phyloP scores from a whole-genome alignment of 371 early-diverging fungal species.

The Parasitella parasitica region DNA sequence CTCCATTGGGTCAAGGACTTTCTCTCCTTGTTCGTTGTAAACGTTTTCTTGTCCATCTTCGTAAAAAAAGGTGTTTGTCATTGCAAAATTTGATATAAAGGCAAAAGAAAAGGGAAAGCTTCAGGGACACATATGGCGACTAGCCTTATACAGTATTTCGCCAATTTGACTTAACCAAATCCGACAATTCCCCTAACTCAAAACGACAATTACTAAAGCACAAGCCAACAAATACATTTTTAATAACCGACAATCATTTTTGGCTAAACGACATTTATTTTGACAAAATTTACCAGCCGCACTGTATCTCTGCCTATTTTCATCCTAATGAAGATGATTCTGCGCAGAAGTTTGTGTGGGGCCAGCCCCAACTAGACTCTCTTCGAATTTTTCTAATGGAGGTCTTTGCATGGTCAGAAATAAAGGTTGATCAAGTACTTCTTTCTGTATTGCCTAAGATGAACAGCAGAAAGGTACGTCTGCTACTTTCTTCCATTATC shows the following conservation, averaged over 20 bases:
- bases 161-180: too few relatives aligned
- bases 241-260: too few relatives aligned
- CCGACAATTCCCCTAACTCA: too few relatives aligned
- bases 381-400: conserved; percentile 59
- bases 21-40: conserved; percentile 3
- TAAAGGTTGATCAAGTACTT: conserved; percentile 60
- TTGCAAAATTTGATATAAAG: too few relatives aligned
- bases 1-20: conserved; percentile 1
- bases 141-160: too few relatives aligned
- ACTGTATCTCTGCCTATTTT: conserved; percentile 76
- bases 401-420: conserved; percentile 49
- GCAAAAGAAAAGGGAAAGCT: too few relatives aligned
- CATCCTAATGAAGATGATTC: conserved; percentile 79
- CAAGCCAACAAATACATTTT: too few relatives aligned
- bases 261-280: too few relatives aligned
- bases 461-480: conserved; percentile 44
- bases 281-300: too few relatives aligned
- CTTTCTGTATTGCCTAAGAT: conserved; percentile 81
- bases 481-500: neutral
- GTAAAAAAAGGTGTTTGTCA: neutral
- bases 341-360: conserved; percentile 75
- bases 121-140: too few relatives aligned
- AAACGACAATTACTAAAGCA: too few relatives aligned
- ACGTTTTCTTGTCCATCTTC: conserved; percentile 6
- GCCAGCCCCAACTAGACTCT: conserved; percentile 77